A percentile compares a stretch with the other conserved stretches of the same genome.
Evolutionary conservation across 2,329 filamentous ascomycete genomes (phyloP).

Genomic region (Dactylonectria macrodidyma): DNA sequence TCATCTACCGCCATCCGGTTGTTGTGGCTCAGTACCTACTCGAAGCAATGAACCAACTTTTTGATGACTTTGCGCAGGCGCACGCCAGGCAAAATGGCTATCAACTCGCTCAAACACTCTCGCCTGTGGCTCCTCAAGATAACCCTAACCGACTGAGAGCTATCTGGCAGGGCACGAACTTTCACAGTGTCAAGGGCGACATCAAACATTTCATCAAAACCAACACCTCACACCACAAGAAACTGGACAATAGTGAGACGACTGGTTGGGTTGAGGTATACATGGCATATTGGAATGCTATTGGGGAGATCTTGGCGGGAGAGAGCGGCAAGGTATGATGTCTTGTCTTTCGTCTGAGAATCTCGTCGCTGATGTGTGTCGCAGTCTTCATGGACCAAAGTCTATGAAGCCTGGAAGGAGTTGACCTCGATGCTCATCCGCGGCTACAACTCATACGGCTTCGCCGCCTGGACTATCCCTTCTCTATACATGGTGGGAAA

Average conservation of each 20-base stretch:
- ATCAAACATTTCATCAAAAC: constrained; percentile 81
- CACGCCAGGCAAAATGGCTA: constrained; percentile 78
- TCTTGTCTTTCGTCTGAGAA: not conserved
- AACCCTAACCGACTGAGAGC: constrained; percentile 77
- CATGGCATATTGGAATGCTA: constrained; percentile 85
- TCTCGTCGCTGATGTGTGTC: constrained; percentile 31
- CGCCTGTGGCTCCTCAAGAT: constrained; percentile 75
- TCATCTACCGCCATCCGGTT: constrained; percentile 10
- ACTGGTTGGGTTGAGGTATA: constrained; percentile 92
- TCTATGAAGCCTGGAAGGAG: constrained; percentile 93
- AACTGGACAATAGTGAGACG: constrained; percentile 76
- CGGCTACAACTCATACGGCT: constrained; percentile 82
- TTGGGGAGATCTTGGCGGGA: constrained; percentile 78
- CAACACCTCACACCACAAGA: constrained; percentile 66
- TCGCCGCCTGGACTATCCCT: constrained; percentile 93
- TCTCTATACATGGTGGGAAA: constrained; percentile 91
- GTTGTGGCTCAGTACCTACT: constrained; percentile 22
- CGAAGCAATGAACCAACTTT: constrained; percentile 78
- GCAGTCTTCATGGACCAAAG: constrained; percentile 80
- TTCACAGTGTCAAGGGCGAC: constrained; percentile 75
- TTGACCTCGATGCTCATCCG: constrained; percentile 82
- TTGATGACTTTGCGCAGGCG: constrained; percentile 81
- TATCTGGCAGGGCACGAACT: constrained; percentile 81
- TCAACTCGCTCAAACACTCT: constrained; percentile 80
- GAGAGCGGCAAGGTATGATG: constrained; percentile 55